Evolutionary conservation across 345 rosid genomes (phyloP).

Genomic region (Arabis hirsuta): DNA sequence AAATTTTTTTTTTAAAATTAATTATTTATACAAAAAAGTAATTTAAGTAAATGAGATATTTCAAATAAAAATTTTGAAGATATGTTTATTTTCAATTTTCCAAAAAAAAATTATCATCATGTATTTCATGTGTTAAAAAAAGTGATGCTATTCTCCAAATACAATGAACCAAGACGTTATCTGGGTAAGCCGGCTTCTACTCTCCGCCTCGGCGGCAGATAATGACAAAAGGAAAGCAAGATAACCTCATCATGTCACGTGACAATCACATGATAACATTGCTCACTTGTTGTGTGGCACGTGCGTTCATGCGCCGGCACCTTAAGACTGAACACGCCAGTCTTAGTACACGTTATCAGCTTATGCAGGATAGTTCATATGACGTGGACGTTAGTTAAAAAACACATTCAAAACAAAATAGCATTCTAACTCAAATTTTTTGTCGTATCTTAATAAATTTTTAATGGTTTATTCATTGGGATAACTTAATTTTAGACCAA

Average conservation of each 20-base stretch:
- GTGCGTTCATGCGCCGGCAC: conserved; percentile 7
- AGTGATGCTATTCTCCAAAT: neutral
- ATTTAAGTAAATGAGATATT: too few relatives aligned
- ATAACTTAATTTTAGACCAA: too few relatives aligned
- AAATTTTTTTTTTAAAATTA: too few relatives aligned
- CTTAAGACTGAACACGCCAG: conserved; percentile 18
- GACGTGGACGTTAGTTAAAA: conserved; percentile 10
- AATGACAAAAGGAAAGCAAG: neutral
- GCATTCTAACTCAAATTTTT: neutral
- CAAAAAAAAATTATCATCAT: neutral
- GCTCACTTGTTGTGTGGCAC: conserved; percentile 19
- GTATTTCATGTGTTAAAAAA: neutral
- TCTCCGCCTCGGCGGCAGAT: conserved; percentile 28
- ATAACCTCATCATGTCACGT: conserved; percentile 29
- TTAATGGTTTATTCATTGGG: too few relatives aligned
- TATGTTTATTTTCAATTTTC: too few relatives aligned
- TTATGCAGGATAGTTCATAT: neutral
- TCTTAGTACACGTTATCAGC: conserved; percentile 22
- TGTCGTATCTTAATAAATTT: neutral
- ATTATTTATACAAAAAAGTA: too few relatives aligned
- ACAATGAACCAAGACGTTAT: neutral
- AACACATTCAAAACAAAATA: neutral
- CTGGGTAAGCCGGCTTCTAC: neutral
- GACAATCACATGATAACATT: conserved; percentile 17
- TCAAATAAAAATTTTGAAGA: too few relatives aligned